These are phyloP conservation scores for Boletus semigastroideus DNA, from an alignment of 1,284 basidiomycete genomes.

Conservation along the genomic window DNA sequence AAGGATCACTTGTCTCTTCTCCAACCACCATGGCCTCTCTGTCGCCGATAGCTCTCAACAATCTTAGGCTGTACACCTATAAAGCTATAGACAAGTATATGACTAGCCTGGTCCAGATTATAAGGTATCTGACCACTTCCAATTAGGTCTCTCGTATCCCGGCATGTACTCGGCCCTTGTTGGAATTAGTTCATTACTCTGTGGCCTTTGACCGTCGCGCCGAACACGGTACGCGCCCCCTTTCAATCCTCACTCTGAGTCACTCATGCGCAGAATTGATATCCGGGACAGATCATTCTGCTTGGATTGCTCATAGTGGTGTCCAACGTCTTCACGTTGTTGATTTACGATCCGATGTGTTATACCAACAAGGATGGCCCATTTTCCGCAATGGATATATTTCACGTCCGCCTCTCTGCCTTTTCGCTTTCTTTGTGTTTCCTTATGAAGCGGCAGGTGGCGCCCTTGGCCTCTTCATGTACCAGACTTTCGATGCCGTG, in stretches of 20 bases:
- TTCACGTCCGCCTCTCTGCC: slow-evolving; percentile 60
- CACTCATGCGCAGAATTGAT: neutral
- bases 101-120: slow-evolving; percentile 25
- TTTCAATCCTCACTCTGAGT: neutral
- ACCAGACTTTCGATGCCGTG: slow-evolving; percentile 89
- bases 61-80: slow-evolving; percentile 67
- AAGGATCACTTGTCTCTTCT: too few species aligned
- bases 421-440: neutral
- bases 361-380: slow-evolving; percentile 63
- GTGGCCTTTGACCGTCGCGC: slow-evolving; percentile 87
- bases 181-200: slow-evolving; percentile 95
- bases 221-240: slow-evolving; percentile 73
- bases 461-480: slow-evolving; percentile 87
- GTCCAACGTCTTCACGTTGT: slow-evolving; percentile 80
- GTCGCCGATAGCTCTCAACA: slow-evolving; percentile 55
- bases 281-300: slow-evolving; percentile 66
- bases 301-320: slow-evolving; percentile 84
- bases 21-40: slow-evolving; percentile 47
- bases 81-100: slow-evolving; percentile 68
- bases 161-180: slow-evolving; percentile 85
- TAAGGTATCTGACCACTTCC: neutral
- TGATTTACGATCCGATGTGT: slow-evolving; percentile 82
- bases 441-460: slow-evolving; percentile 55
- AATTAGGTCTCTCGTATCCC: slow-evolving; percentile 69
- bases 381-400: slow-evolving; percentile 81